Conservation (phyloP, 2,329 filamentous ascomycete genomes). For the Colletotrichum nymphaeae region DNA sequence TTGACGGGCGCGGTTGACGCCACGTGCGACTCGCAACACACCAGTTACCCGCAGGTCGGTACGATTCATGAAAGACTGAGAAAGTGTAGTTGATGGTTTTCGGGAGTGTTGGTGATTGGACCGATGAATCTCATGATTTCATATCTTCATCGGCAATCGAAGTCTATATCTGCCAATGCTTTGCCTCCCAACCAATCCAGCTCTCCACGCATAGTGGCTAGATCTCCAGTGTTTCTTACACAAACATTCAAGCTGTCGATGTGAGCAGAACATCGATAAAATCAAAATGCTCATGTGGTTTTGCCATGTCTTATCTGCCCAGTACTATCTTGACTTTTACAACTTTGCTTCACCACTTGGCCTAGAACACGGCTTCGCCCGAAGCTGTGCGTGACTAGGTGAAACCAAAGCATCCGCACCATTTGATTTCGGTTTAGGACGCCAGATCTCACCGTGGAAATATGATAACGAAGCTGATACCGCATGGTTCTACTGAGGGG, state of each 20-base stretch:
- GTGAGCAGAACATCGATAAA: not conserved
- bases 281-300: not conserved
- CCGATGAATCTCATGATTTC: not conserved
- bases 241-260: not conserved
- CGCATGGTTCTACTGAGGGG: no score
- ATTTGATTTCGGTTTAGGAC: not conserved
- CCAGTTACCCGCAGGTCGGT: no score
- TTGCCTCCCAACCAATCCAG: not conserved
- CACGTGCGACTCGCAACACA: not conserved
- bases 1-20: not conserved
- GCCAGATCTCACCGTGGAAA: no score
- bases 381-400: not conserved
- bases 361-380: not conserved
- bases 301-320: not conserved
- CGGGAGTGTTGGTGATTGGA: not conserved
- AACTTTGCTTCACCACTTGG: not conserved
- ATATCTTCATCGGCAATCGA: not conserved
- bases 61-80: not conserved
- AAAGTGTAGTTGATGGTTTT: not conserved
- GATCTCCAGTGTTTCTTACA: not conserved
- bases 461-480: no score
- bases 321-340: not conserved
- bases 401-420: not conserved
- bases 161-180: not conserved
- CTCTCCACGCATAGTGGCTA: not conserved